Conservation (phyloP, 768 basidiomycete species). For the Mycena vulgaris region DNA sequence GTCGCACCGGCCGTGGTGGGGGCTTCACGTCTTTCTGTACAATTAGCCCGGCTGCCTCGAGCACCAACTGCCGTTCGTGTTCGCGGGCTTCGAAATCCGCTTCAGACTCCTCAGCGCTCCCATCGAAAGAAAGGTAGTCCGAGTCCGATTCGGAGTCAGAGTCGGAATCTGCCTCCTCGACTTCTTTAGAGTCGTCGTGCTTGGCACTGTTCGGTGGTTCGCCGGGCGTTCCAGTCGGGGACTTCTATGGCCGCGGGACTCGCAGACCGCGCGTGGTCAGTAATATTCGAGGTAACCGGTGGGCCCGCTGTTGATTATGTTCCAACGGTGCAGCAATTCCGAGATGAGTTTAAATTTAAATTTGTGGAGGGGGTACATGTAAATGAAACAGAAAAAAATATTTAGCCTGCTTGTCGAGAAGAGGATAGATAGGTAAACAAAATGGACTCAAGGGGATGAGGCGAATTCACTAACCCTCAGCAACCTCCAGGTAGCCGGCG, state of each 20-base stretch:
- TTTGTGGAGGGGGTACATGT: slow-evolving; percentile 58
- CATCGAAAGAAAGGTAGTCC: slow-evolving; percentile 60
- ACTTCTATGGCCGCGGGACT: slow-evolving; percentile 26
- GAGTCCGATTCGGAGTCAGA: slow-evolving; percentile 51
- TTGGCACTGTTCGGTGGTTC: slow-evolving; percentile 1
- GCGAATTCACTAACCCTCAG: slow-evolving; percentile 88
- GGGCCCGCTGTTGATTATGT: background rate
- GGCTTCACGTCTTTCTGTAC: slow-evolving; percentile 74
- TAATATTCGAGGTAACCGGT: slow-evolving; percentile 16
- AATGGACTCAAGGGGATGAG: slow-evolving; percentile 66
- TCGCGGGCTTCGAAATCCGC: slow-evolving; percentile 75
- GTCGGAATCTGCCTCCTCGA: slow-evolving; percentile 39
- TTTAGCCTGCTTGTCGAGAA: slow-evolving; percentile 84
- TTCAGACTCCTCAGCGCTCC: slow-evolving; percentile 63
- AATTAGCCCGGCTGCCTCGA: slow-evolving; percentile 92
- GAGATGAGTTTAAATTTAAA: slow-evolving; percentile 28
- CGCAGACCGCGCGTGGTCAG: slow-evolving; percentile 15
- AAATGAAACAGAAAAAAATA: slow-evolving; percentile 70
- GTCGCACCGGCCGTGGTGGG: slow-evolving; percentile 58
- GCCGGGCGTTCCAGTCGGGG: background rate
- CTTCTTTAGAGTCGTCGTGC: slow-evolving; percentile 25
- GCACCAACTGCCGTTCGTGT: slow-evolving; percentile 82
- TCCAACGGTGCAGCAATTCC: background rate
- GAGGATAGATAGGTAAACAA: slow-evolving; percentile 64
- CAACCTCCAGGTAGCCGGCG: slow-evolving; percentile 89